Percentiles rank a stretch among this genome's conserved stretches.
Evolutionary conservation across 345 rosid genomes (phyloP).

Genomic region (Anacardium occidentale): DNA sequence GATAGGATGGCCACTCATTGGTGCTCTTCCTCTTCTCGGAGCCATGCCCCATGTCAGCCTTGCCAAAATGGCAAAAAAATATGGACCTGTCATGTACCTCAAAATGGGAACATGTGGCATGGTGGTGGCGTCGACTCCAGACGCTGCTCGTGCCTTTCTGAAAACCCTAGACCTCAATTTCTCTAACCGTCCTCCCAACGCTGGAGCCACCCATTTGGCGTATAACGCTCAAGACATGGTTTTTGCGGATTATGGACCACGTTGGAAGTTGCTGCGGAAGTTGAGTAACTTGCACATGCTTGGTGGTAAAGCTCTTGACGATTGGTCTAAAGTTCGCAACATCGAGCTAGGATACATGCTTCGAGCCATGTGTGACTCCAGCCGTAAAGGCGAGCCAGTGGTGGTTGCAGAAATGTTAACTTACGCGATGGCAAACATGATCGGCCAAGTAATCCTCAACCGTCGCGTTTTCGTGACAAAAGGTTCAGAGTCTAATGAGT

Average conservation of each 20-base stretch:
- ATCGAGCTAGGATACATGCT: conserved; percentile 52
- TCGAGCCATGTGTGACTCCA: conserved; percentile 37
- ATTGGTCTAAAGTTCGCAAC: conserved; percentile 37
- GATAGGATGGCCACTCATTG: conserved; percentile 46
- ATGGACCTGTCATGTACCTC: conserved; percentile 53
- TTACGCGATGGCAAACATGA: conserved; percentile 54
- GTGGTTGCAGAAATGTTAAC: conserved; percentile 50
- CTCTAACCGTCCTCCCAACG: conserved; percentile 53
- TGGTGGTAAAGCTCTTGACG: conserved; percentile 54
- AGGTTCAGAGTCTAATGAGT: conserved; percentile 47
- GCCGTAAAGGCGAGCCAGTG: conserved; percentile 27
- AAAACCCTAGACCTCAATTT: conserved; percentile 54
- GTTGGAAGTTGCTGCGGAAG: conserved; percentile 58
- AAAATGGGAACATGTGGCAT: conserved; percentile 50
- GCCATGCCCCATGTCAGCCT: conserved; percentile 53
- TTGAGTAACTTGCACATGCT: conserved; percentile 62
- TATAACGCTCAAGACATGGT: conserved; percentile 62
- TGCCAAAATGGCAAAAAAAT: conserved; percentile 47
- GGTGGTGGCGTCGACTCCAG: conserved; percentile 60
- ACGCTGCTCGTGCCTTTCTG: conserved; percentile 52
- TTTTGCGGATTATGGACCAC: conserved; percentile 51
- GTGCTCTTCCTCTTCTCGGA: conserved; percentile 55
- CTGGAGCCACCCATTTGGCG: conserved; percentile 56
- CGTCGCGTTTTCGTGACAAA: conserved; percentile 42
- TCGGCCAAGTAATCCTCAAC: conserved; percentile 52